Evolutionary conservation across 2,329 filamentous ascomycete species (phyloP).

Genomic region (Sporothrix mexicana): DNA sequence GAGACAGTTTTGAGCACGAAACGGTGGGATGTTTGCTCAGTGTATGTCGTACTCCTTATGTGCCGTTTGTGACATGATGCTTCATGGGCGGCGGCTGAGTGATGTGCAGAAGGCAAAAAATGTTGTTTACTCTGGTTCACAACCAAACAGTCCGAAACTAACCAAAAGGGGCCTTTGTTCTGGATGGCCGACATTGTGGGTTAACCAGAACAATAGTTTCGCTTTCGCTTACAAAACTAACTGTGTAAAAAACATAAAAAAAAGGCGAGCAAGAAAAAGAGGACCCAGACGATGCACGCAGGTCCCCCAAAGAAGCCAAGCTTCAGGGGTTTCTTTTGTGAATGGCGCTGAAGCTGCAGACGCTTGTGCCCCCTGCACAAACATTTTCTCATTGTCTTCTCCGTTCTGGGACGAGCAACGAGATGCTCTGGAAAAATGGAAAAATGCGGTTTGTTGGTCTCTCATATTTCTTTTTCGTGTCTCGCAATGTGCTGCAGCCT

Average conservation of each 20-base stretch:
- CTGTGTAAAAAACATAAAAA: not conserved
- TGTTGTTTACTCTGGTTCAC: too few relatives aligned
- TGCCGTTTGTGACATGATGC: not conserved
- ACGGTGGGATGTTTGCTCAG: not conserved
- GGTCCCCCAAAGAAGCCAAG: constrained; percentile 27
- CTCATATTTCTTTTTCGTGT: constrained; percentile 4
- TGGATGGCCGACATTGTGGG: constrained; percentile 23
- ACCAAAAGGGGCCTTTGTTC: not conserved
- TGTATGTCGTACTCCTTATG: too few relatives aligned
- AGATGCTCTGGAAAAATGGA: not conserved
- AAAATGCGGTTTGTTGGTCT: too few relatives aligned
- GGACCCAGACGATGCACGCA: not conserved
- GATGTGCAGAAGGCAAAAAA: not conserved
- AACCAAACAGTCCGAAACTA: not conserved
- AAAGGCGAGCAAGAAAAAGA: constrained; percentile 1
- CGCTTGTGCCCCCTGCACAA: constrained; percentile 19
- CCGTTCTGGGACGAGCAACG: not conserved
- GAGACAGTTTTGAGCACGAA: not conserved
- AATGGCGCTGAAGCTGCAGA: not conserved
- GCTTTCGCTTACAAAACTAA: not conserved
- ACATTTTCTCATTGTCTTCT: not conserved
- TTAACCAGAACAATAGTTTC: not conserved
- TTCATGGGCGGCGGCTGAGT: not conserved
- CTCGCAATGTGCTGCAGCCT: constrained; percentile 4
- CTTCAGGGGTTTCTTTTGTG: constrained; percentile 25